These are phyloP conservation scores for Pythium aquatile DNA, from an alignment of 352 stramenopile species.

Conservation along the genomic window DNA sequence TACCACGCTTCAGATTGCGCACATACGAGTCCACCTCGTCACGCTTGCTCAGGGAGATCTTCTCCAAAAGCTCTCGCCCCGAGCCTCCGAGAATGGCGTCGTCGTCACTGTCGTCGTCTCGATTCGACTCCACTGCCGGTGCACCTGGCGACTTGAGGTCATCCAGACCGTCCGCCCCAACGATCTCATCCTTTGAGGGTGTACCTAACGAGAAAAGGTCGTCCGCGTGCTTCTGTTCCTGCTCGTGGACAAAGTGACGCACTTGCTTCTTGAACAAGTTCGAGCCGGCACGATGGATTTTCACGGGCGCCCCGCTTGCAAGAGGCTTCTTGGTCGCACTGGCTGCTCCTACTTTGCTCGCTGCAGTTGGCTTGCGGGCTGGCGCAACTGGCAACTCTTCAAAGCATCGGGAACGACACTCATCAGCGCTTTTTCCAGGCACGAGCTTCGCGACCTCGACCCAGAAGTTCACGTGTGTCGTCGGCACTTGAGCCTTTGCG, in stretches of 20 bases:
- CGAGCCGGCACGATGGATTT: constrained; percentile 65
- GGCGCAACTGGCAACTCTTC: constrained; percentile 51
- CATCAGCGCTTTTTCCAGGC: constrained; percentile 51
- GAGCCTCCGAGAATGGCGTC: constrained; percentile 31
- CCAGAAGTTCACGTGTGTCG: constrained; percentile 68
- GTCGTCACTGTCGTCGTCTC: constrained; percentile 40
- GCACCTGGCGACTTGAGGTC: constrained; percentile 56
- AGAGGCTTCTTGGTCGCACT: constrained; percentile 21
- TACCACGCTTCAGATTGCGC: constrained; percentile 54
- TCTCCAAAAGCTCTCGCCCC: constrained; percentile 46
- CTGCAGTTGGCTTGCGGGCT: constrained; percentile 24
- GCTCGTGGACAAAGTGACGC: constrained; percentile 71
- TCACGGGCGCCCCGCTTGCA: constrained; percentile 24
- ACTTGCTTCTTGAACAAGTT: constrained; percentile 87
- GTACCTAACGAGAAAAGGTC: constrained; percentile 59
- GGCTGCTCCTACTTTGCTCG: constrained; percentile 1
- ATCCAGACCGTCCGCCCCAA: constrained; percentile 33
- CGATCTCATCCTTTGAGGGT: constrained; percentile 40
- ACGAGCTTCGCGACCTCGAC: constrained; percentile 40
- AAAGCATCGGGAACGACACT: constrained; percentile 65
- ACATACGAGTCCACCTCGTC: constrained; percentile 83
- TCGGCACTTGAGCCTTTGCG: constrained; percentile 62
- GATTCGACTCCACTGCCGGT: constrained; percentile 4
- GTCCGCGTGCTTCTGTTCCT: constrained; percentile 73
- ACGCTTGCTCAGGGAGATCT: constrained; percentile 50